These are phyloP conservation scores for Zanthoxylum bungeanum DNA, from an alignment of 345 rosid genomes.

Conservation along the genomic window DNA sequence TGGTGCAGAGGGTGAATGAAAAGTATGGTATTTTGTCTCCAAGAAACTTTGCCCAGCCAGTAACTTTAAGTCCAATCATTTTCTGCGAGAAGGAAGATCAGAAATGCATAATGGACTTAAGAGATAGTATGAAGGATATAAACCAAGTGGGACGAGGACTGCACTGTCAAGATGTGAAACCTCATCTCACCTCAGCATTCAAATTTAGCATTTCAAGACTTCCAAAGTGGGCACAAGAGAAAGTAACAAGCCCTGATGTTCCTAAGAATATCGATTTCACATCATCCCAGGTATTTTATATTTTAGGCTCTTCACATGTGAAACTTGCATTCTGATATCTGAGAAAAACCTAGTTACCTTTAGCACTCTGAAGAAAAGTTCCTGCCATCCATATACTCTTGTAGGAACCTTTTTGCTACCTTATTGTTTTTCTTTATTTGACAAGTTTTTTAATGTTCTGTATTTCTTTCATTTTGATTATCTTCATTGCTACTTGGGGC, in stretches of 20 bases:
- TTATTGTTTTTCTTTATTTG: background rate
- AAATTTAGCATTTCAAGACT: conserved; percentile 76
- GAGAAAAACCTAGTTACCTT: background rate
- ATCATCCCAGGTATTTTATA: conserved; percentile 48
- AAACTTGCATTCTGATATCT: conserved; percentile 14
- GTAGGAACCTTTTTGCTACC: background rate
- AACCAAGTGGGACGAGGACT: conserved; percentile 15
- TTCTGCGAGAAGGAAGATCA: conserved; percentile 36
- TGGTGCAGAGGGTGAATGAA: conserved; percentile 47
- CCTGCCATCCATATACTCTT: background rate
- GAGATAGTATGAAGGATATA: conserved; percentile 26
- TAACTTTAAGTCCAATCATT: conserved; percentile 31
- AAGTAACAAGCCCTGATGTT: conserved; percentile 37
- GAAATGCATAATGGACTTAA: conserved; percentile 20
- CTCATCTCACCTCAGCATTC: conserved; percentile 54
- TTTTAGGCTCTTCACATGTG: conserved; percentile 8
- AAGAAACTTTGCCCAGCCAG: conserved; percentile 32
- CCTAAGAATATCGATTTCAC: conserved; percentile 30
- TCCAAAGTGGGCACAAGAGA: conserved; percentile 85
- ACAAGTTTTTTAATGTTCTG: conserved; percentile 7
- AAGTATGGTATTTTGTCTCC: conserved; percentile 38
- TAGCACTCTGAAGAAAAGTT: background rate
- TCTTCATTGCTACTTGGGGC: conserved; percentile 1
- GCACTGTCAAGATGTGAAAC: conserved; percentile 26
- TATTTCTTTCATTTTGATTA: background rate